Conservation (phyloP, 345 rosid genomes). For the Eucalyptus marginata region DNA sequence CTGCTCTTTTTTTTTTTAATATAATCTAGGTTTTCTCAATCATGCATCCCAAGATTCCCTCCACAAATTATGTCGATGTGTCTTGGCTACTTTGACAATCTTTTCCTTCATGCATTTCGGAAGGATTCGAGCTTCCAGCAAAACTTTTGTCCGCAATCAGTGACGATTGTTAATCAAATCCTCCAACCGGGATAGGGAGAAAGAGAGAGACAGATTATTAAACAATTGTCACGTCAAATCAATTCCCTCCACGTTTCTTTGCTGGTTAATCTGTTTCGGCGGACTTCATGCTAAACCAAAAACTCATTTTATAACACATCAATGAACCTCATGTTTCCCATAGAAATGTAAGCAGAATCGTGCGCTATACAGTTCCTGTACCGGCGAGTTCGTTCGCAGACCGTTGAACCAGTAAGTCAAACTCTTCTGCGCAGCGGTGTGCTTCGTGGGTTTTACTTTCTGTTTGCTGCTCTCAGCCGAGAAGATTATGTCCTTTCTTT, state of each 20-base stretch:
- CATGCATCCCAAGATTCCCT: neutral
- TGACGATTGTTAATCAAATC: neutral
- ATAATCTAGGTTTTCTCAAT: neutral
- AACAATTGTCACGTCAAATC: neutral
- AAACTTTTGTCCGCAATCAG: neutral
- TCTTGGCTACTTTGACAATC: neutral
- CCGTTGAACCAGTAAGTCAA: neutral
- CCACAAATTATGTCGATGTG: constrained; percentile 1
- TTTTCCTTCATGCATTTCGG: neutral
- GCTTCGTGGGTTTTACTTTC: neutral
- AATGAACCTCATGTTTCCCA: neutral
- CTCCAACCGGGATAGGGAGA: neutral
- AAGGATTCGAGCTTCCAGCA: neutral
- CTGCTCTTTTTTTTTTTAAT: neutral
- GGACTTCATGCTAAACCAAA: neutral
- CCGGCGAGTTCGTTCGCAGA: neutral
- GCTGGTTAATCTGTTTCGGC: neutral
- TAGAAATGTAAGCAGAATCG: neutral
- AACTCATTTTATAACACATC: neutral
- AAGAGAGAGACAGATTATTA: neutral
- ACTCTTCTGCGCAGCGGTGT: neutral
- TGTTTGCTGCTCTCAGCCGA: neutral
- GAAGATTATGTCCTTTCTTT: neutral
- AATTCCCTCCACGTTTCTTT: neutral
- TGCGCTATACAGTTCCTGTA: neutral